Evolutionary conservation across 345 rosid genomes (phyloP).

Genomic region (Acer negundo): DNA sequence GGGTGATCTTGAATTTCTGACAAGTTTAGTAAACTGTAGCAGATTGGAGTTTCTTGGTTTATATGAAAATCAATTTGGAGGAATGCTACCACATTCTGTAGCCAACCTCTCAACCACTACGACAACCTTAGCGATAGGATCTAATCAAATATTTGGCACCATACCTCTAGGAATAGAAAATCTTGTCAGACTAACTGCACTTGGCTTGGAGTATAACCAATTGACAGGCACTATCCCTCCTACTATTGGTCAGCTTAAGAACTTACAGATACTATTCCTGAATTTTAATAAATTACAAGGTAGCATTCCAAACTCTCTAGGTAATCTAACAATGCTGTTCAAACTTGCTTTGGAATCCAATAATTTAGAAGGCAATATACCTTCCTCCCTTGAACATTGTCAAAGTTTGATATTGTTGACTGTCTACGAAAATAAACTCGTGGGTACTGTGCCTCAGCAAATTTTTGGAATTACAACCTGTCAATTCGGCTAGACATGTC

Average conservation of each 20-base stretch:
- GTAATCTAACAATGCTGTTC: neutral
- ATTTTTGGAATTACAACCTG: slow-evolving; percentile 6
- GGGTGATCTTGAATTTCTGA: slow-evolving; percentile 14
- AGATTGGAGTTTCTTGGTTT: neutral
- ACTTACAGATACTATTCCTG: neutral
- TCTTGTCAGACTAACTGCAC: slow-evolving; percentile 8
- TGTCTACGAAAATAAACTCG: no score
- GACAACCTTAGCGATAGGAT: accelerated
- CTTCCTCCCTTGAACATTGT: slow-evolving; percentile 9
- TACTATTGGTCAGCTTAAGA: neutral
- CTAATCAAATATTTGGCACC: neutral
- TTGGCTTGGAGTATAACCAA: neutral
- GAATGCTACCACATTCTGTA: neutral
- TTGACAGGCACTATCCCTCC: slow-evolving; percentile 16
- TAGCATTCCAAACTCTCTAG: slow-evolving; percentile 6
- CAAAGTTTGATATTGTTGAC: no score
- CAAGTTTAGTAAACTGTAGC: slow-evolving; percentile 8
- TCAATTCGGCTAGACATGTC: neutral
- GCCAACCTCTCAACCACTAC: slow-evolving; percentile 17
- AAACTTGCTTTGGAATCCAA: neutral
- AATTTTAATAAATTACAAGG: neutral
- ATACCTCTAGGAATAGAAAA: slow-evolving; percentile 21
- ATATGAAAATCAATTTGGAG: slow-evolving; percentile 9
- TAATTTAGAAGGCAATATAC: slow-evolving; percentile 23
- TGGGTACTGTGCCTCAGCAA: slow-evolving; percentile 25